Conservation (phyloP, 495 filamentous ascomycete genomes). For the Neurospora sp. region DNA sequence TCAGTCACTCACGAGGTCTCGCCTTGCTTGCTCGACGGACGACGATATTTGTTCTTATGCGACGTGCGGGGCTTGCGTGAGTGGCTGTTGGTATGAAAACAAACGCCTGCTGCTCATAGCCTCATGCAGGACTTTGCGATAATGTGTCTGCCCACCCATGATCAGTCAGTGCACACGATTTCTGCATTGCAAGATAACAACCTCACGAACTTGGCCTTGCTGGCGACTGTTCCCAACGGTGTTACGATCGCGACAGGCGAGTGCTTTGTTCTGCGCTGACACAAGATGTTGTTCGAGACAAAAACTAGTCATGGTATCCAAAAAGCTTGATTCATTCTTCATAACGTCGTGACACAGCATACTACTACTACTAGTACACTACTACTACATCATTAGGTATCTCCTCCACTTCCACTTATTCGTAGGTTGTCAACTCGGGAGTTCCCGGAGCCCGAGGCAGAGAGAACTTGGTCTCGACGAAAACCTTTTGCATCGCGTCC, state of each 20-base stretch:
- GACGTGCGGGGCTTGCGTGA: neutral
- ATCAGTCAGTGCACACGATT: neutral
- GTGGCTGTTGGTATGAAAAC: neutral
- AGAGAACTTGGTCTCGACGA: slow-evolving; percentile 58
- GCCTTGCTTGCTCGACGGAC: too few relatives aligned
- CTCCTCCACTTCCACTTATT: neutral
- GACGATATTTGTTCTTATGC: neutral
- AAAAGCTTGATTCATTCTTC: neutral
- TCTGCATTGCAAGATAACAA: neutral
- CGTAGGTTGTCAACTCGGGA: slow-evolving; percentile 41
- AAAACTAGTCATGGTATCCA: neutral
- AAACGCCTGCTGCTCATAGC: neutral
- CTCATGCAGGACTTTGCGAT: neutral
- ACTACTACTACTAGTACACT: neutral
- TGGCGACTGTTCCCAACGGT: neutral
- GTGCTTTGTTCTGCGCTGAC: neutral
- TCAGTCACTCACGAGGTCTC: neutral
- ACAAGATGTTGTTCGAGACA: neutral
- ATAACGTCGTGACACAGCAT: neutral
- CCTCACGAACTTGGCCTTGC: neutral
- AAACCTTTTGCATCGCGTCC: slow-evolving; percentile 62
- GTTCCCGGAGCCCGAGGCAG: slow-evolving; percentile 41
- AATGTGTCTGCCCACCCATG: neutral
- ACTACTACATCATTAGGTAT: neutral
- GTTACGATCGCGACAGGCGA: too few relatives aligned